Evolutionary conservation across 345 rosid species (phyloP).

Genomic region (Arabidopsis arenosa): DNA sequence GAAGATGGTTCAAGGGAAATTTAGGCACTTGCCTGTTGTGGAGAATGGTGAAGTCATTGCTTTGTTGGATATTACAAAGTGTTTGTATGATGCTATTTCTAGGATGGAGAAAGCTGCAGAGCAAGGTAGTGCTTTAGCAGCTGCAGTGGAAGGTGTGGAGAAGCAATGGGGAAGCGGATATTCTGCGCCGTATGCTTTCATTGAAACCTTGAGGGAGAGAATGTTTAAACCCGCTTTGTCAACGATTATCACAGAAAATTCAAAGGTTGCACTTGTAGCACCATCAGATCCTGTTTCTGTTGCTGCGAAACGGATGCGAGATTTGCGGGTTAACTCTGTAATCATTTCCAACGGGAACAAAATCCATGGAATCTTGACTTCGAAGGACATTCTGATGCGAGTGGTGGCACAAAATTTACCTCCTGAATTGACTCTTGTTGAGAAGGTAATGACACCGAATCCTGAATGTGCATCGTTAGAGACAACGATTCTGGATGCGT

Average conservation of each 20-base stretch:
- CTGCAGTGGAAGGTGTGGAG: constrained; percentile 99
- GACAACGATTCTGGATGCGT: constrained; percentile 86
- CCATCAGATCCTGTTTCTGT: constrained; percentile 86
- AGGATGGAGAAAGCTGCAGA: constrained; percentile 99
- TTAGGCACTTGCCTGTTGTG: constrained; percentile 97
- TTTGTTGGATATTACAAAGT: constrained; percentile 89
- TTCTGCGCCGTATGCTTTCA: constrained; percentile 81
- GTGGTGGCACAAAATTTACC: constrained; percentile 96
- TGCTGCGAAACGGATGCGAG: constrained; percentile 93
- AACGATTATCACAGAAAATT: constrained; percentile 73
- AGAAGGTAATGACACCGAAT: constrained; percentile 97
- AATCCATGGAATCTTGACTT: constrained; percentile 88
- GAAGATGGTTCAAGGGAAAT: constrained; percentile 97
- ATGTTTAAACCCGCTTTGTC: constrained; percentile 97
- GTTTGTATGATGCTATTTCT: constrained; percentile 95
- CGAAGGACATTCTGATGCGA: constrained; percentile 96
- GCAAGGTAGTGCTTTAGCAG: constrained; percentile 95
- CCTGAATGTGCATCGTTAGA: constrained; percentile 87
- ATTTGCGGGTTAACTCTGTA: constrained; percentile 77
- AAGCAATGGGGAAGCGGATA: constrained; percentile 85
- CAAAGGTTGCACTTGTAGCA: constrained; percentile 76
- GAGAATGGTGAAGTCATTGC: constrained; percentile 99
- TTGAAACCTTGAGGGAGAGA: constrained; percentile 91
- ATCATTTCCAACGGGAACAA: constrained; percentile 67
- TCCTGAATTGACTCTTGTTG: constrained; percentile 84